These are phyloP conservation scores for Penicillium coprophilum DNA, from an alignment of 495 filamentous ascomycete genomes.

Conservation along the genomic window DNA sequence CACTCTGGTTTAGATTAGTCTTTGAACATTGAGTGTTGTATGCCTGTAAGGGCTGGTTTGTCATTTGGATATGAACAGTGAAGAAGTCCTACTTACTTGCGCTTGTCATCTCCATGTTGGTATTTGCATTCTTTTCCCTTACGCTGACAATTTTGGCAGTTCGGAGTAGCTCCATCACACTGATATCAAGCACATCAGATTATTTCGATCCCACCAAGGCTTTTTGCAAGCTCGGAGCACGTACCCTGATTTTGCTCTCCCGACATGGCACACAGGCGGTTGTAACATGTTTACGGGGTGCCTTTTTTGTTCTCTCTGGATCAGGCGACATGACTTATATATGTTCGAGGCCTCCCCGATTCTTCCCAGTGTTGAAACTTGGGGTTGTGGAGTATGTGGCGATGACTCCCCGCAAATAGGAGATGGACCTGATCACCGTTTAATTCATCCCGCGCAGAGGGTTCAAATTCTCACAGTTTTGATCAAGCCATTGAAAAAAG, in stretches of 20 bases:
- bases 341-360: background rate
- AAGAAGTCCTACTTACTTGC: slow-evolving; percentile 38
- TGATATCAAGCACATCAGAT: slow-evolving; percentile 18
- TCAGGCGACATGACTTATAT: slow-evolving; percentile 30
- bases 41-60: background rate
- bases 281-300: slow-evolving; percentile 47
- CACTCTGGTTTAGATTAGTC: slow-evolving; percentile 34
- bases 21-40: background rate
- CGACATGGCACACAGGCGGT: slow-evolving; percentile 52
- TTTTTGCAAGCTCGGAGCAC: slow-evolving; percentile 3
- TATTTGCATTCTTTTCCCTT: slow-evolving; percentile 50
- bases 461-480: slow-evolving; percentile 7
- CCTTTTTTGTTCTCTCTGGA: slow-evolving; percentile 37
- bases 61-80: background rate
- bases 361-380: slow-evolving; percentile 4
- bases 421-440: background rate
- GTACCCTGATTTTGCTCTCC: slow-evolving; percentile 51
- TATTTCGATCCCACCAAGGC: background rate
- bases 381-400: background rate
- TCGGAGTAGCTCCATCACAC: slow-evolving; percentile 48
- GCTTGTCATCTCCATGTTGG: slow-evolving; percentile 50
- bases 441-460: slow-evolving; percentile 13
- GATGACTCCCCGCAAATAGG: slow-evolving; percentile 4
- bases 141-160: slow-evolving; percentile 50
- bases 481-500: slow-evolving; percentile 1